Evolutionary conservation across 2,329 filamentous ascomycete genomes (phyloP).

Genomic region (Sphaceloma murrayae): DNA sequence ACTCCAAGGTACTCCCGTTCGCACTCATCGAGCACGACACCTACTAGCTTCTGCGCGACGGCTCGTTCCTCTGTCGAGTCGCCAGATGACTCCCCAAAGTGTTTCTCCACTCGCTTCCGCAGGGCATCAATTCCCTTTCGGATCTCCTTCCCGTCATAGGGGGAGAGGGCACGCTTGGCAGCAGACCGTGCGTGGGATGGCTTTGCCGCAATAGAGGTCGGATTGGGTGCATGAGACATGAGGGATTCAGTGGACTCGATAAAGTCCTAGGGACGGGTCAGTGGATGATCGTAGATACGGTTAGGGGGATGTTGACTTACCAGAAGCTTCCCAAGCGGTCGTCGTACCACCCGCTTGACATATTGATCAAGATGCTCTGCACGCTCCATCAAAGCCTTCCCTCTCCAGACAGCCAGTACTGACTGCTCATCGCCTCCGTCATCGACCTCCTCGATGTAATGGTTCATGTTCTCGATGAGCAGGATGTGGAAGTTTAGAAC

Average conservation of each 20-base stretch:
- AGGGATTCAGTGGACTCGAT: conserved; percentile 77
- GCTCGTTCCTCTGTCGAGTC: conserved; percentile 33
- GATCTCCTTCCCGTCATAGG: conserved; percentile 75
- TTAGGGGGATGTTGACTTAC: conserved; percentile 28
- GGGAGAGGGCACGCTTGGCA: conserved; percentile 76
- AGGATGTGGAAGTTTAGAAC: conserved; percentile 95
- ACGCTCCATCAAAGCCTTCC: conserved; percentile 67
- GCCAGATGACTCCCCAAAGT: conserved; percentile 85
- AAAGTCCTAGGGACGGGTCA: conserved; percentile 51
- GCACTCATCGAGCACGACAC: conserved; percentile 52
- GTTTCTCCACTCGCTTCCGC: conserved; percentile 88
- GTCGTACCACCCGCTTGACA: conserved; percentile 74
- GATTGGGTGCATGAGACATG: conserved; percentile 34
- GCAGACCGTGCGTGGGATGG: conserved; percentile 72
- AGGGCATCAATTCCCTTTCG: conserved; percentile 82
- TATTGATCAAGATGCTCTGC: conserved; percentile 82
- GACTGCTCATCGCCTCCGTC: conserved; percentile 52
- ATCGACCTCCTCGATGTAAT: conserved; percentile 88
- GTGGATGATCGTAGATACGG: neutral
- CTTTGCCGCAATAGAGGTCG: conserved; percentile 59
- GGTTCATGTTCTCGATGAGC: conserved; percentile 97
- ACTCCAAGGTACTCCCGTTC: conserved; percentile 47
- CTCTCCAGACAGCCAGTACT: conserved; percentile 73
- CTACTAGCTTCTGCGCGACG: conserved; percentile 50
- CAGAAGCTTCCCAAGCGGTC: conserved; percentile 80